Base-by-base conservation (phyloP, 1,284 basidiomycete species). In the Trichosporon sp. region DNA sequence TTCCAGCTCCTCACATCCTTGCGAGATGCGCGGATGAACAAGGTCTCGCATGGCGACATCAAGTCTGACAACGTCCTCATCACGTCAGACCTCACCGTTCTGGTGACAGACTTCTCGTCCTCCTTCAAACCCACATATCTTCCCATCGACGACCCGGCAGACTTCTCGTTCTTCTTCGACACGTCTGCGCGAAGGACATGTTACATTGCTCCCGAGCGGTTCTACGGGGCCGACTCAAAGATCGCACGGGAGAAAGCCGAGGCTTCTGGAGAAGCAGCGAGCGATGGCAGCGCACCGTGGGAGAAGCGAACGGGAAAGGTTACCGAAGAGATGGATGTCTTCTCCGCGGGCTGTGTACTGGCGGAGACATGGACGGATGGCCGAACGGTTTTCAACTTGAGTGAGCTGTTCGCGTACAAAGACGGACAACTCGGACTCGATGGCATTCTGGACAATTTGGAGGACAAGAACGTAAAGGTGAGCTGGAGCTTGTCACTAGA, bases 91-190 rank as follows among this genome's bases (percentile, higher is more conserved):
- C 94, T 98, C 76, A 94, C 93, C 88, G 88, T 98, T 19, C 96
- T 95, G 79, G 87, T 99, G 59, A 94, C 96, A 65, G 97, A 99
- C 85, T 98, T 99, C 82, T 93, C 96, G 0, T 92, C 94, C 0
- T 80, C 86, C 26, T 96, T 94, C 88, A 99, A 99, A 83, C 97
- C 96, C 0, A 95, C 94, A 0, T 94, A 90, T 79, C 89, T 99
- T 6, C 97, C 97, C 0, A 89, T 98, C 51, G 94, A 99, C 79
- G 96, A 99, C 79, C 97, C 97, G 0, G 91, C 95, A 4, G 96
- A 98, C 84, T 99, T 98, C 83, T 95, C 94, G 4, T 97, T 96
- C 86, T 99, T 92, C 88, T 99, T 96, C 82, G 97, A 99, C 83
- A 96, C 94, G 1, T 95, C 93, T 8, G 94, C 92, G 0, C 87